Evolutionary conservation across 169 alveolate genomes (phyloP).

Genomic region (Sarcocystis neurona): DNA sequence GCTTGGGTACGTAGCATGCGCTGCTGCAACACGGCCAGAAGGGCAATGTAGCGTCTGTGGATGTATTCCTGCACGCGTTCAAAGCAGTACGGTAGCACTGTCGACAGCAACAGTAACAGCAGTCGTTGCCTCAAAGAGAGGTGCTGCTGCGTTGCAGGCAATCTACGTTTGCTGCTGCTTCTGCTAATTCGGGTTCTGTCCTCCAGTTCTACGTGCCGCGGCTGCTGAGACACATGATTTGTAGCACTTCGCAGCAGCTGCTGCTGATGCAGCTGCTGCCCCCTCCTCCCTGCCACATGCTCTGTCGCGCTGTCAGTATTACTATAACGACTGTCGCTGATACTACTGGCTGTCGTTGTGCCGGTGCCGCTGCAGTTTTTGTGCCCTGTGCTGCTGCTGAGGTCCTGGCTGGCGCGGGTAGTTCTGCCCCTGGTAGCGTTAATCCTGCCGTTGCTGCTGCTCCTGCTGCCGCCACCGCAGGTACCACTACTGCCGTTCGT

Average conservation of each 20-base stretch:
- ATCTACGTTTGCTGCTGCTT: no score
- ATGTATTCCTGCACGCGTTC: slow-evolving; percentile 27
- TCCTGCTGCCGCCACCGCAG: neutral
- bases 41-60: slow-evolving; percentile 5
- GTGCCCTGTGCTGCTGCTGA: neutral
- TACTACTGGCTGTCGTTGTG: slow-evolving; percentile 25
- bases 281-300: no score
- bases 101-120: slow-evolving; percentile 24
- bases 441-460: neutral
- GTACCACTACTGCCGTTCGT: slow-evolving; percentile 18
- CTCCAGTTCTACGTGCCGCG: no score
- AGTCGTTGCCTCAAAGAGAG: slow-evolving; percentile 34
- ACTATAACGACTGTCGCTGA: no score
- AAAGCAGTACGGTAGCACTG: slow-evolving; percentile 35
- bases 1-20: slow-evolving; percentile 47
- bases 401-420: no score
- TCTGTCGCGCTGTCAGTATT: no score
- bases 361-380: slow-evolving; percentile 9
- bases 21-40: slow-evolving; percentile 32
- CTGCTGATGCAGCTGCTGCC: no score
- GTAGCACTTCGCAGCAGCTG: no score
- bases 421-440: no score
- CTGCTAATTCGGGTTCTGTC: no score
- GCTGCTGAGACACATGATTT: no score
- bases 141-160: slow-evolving; percentile 49